Conservation (phyloP, 495 filamentous ascomycete species). For the Penicillium goetzii region DNA sequence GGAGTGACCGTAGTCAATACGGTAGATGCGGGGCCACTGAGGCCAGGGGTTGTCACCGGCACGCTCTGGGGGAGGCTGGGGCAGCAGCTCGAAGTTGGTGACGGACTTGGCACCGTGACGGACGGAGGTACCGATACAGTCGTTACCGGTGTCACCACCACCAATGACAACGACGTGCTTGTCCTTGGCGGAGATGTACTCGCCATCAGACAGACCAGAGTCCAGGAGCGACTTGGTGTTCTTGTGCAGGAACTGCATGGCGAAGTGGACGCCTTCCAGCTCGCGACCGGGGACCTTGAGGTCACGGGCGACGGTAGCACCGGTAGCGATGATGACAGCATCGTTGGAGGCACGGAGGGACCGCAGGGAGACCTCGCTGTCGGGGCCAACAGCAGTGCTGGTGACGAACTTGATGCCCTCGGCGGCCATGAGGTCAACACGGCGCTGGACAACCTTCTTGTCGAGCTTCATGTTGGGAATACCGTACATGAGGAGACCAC, state of each 20-base stretch:
- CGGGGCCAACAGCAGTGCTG: conserved; percentile 76
- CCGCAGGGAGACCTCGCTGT: conserved; percentile 66
- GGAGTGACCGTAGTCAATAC: conserved; percentile 95
- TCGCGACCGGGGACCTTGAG: conserved; percentile 91
- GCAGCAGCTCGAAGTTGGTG: conserved; percentile 96
- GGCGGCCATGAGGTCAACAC: conserved; percentile 92
- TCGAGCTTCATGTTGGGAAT: conserved; percentile 99
- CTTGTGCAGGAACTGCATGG: conserved; percentile 97
- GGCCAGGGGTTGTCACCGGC: conserved; percentile 98
- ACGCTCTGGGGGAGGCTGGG: conserved; percentile 91
- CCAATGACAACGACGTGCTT: conserved; percentile 98
- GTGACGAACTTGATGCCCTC: conserved; percentile 89
- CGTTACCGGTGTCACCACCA: conserved; percentile 98
- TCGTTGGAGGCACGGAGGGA: conserved; percentile 79
- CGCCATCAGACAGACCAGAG: conserved; percentile 80
- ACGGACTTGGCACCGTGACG: conserved; percentile 97
- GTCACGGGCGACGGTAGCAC: conserved; percentile 94
- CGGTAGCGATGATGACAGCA: conserved; percentile 94
- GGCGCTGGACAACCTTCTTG: conserved; percentile 96
- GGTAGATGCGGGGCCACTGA: conserved; percentile 98
- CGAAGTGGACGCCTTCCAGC: conserved; percentile 93
- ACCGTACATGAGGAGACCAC: conserved; percentile 97
- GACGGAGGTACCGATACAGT: conserved; percentile 98
- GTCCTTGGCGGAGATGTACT: conserved; percentile 95
- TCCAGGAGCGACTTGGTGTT: conserved; percentile 99